Base-by-base conservation (phyloP, 805 yeast genomes). In the Teunomyces lycoperdinae region DNA sequence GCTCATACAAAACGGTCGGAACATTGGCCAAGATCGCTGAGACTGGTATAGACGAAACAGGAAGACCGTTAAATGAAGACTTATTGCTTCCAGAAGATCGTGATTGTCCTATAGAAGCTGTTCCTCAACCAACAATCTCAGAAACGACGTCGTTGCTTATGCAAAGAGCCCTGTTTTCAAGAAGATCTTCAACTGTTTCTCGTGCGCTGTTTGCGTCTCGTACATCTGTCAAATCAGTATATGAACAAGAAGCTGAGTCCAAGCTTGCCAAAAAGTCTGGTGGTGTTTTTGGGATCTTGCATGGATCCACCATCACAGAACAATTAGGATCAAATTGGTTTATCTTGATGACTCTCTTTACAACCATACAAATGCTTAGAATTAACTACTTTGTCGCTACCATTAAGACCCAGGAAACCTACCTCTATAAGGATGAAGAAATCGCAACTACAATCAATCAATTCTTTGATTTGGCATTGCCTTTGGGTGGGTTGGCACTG, bases 371-470 rank as follows among this genome's bases (percentile, higher is more conserved):
- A 65, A 91, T 91, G 97, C 76, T 92, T 39, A 76, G 97, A 63
- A 85, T 91, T 56, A 91, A 91, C 70, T 92, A 88, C 66, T 92
- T 89, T 66, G 94, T 91, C 46, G 97, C 97, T 7, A 89, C 97
- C 2, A 73, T 91, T 31, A 80, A 83, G 58, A 72, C 96, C 0
- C 97, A 91, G 69, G 95, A 89, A 72, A 77, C 76, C 24, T 92
- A 73, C 60, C 76, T 90, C 51, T 74, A 89, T 46, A 80, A 79
- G 9, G 71, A 73, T 54, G 74, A 70, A 43, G 69, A 68, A 7
- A 63, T 71, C 3, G 96, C 57, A 2, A 45, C 46, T 26, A 27
- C 40, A 14, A 61, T 62, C 49, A 89, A 89, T 63, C 79, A 80
- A 45, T 83, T 88, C 51, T 92, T 91, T 58, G 97, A 92, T 62